Evolutionary conservation across 208 protist genomes (phyloP), one percentile per base, ranked within the genome.

Genomic region (Polymyxa betae): DNA sequence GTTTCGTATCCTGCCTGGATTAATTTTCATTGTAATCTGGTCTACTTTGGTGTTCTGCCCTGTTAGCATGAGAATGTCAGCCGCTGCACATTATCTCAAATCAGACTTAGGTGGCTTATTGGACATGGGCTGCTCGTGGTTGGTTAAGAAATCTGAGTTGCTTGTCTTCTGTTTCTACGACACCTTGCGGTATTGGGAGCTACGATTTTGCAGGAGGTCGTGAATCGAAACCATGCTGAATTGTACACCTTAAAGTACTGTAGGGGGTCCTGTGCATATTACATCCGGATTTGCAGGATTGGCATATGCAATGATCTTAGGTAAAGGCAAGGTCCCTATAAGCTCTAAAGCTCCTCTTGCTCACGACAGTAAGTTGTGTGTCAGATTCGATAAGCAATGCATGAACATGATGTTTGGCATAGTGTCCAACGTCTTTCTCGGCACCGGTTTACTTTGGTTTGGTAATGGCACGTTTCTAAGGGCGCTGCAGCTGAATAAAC

Each of bases 371-470:
- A 29, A 60, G 49, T 24, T 60, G 12, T n/a, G n/a, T n/a, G 12
- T 60, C 49, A 60, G 12, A 60, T 60, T 5, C 5, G 24, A 60
- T 29, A 29, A 60, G 5, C 49, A 5, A 29, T 24, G 12, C 24
- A 60, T 24, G 49, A 60, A 60, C 24, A 60, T 60, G 49, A 60
- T 60, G 24, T 24, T 5, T 60, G 49, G 24, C 24, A 35, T 43
- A 82, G 72, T 82, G 35, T 35, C 72, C 16, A 82, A 82, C n/a
- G 72, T 82, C 35, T 82, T 82, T 43, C 72, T 82, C 35, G 72
- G 72, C 5, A 82, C 72, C 5, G 72, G 35, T 43, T 82, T 82
- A 43, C 72, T 82, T 20, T 82, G 72, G 72, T 82, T 82, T 43
- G 72, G 49, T 60, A 24, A 60, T 5, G 24, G 12, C 5, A 60